Base-by-base conservation (phyloP, 495 filamentous ascomycete species). In the Hypoxylon fuscum region DNA sequence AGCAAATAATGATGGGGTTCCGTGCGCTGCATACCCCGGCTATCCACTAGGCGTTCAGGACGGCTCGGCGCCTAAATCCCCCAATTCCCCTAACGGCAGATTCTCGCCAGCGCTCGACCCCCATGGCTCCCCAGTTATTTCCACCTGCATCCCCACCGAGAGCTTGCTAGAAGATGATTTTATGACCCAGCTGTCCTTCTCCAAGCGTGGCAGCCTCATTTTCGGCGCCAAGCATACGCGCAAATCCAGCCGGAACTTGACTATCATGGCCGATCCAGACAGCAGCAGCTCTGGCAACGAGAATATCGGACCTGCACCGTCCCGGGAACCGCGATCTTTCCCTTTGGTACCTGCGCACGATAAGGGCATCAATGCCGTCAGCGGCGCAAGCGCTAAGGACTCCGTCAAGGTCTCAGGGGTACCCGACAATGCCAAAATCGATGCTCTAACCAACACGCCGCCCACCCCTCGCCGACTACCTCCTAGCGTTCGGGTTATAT, bases 161-260 rank as follows among this genome's bases (percentile, higher is more conserved):
- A 78, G 74, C 53, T 71, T 85, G 23, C 68, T 82, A 54, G 82
- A 83, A 55, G 77, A 81, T 51, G 74, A 77, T n/a, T 74, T 78
- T 63, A 63, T 84, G 38, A 74, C 71, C 62, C 66, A 72, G 27
- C 60, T 87, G 37, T 73, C 76, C 41, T 87, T 87, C 68, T 85
- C 83, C 41, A 83, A 84, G 51, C 72, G 84, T 50, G 88, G 88
- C n/a, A 89, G 86, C 68, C 75, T 90, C 66, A 77, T 90, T 75
- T 78, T 89, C 56, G 83, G 82, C 22, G 85, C 75, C 47, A 79
- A 77, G 66, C 78, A 74, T 55, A 66, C 71, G 34, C 70, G 70
- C 37, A 72, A 70, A 62, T 55, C 46, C 18, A 55, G 43, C 25
- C 64, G 20, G 45, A 53, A 58, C 46, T 3, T 47, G 25, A 40